These are phyloP conservation scores for Wilcoxina mikolae DNA, from an alignment of 495 filamentous ascomycete genomes.

Conservation along the genomic window DNA sequence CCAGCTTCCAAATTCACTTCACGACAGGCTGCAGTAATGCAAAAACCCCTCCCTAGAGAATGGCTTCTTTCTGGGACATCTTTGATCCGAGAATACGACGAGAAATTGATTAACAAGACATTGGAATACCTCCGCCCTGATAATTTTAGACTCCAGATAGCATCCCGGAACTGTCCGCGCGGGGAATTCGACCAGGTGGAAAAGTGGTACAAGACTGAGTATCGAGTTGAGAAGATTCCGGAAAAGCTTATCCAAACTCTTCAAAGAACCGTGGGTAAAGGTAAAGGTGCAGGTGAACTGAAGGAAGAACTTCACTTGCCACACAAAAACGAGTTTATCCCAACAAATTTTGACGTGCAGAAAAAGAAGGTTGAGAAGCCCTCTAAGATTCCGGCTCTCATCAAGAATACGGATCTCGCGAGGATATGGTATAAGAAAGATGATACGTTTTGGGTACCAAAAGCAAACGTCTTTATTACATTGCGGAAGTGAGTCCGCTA, in stretches of 20 bases:
- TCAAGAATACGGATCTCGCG: slow-evolving; percentile 68
- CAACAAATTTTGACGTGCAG: slow-evolving; percentile 82
- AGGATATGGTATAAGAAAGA: slow-evolving; percentile 99
- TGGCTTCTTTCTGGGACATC: slow-evolving; percentile 65
- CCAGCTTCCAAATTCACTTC: slow-evolving; percentile 79
- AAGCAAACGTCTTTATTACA: slow-evolving; percentile 68
- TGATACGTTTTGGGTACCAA: slow-evolving; percentile 96
- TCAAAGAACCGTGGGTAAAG: slow-evolving; percentile 43
- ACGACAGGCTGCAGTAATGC: slow-evolving; percentile 68
- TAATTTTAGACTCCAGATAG: slow-evolving; percentile 71
- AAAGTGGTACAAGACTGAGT: slow-evolving; percentile 97
- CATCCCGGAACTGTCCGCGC: slow-evolving; percentile 68
- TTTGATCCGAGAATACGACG: slow-evolving; percentile 62
- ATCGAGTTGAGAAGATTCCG: slow-evolving; percentile 70
- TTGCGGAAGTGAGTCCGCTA: slow-evolving; percentile 45
- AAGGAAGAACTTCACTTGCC: slow-evolving; percentile 67
- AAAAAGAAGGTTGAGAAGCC: slow-evolving; percentile 57
- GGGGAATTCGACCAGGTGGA: slow-evolving; percentile 57
- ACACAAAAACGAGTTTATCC: slow-evolving; percentile 91
- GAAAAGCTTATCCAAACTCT: slow-evolving; percentile 57
- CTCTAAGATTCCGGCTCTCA: slow-evolving; percentile 59
- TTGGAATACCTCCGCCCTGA: slow-evolving; percentile 65
- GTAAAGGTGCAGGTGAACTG: slow-evolving; percentile 37
- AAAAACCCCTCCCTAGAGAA: slow-evolving; percentile 70
- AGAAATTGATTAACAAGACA: slow-evolving; percentile 57